These are phyloP conservation scores for Sparassis latifolia DNA, from an alignment of 1,284 basidiomycete species.

Conservation along the genomic window DNA sequence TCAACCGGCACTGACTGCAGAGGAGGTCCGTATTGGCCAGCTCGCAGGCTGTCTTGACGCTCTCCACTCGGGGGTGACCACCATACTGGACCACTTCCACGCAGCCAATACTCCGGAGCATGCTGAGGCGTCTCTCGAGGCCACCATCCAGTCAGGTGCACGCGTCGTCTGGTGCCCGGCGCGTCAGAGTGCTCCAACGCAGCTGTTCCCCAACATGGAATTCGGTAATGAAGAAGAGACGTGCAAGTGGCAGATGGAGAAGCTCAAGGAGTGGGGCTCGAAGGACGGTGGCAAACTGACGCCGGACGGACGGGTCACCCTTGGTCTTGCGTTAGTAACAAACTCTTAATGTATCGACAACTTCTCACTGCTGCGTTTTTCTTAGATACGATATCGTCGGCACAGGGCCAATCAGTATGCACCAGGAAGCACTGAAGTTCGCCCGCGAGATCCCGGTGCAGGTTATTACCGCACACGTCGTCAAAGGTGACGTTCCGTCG, in stretches of 20 bases:
- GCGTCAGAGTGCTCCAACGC: constrained; percentile 22
- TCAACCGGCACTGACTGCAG: constrained; percentile 21
- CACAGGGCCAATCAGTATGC: constrained; percentile 11
- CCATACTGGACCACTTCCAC: constrained; percentile 29
- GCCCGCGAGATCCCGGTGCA: constrained; percentile 19
- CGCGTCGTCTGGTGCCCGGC: constrained; percentile 25
- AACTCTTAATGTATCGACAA: not conserved
- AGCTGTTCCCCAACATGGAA: constrained; percentile 17
- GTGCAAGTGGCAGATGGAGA: constrained; percentile 23
- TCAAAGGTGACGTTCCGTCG: constrained; percentile 13
- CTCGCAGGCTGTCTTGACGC: constrained; percentile 29
- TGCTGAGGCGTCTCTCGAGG: constrained; percentile 22
- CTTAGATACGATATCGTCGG: constrained; percentile 19
- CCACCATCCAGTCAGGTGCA: constrained; percentile 24
- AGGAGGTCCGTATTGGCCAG: constrained; percentile 25
- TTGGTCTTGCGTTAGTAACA: constrained; percentile 23
- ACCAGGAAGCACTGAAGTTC: constrained; percentile 18
- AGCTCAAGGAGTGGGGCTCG: constrained; percentile 23
- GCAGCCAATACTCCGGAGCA: constrained; percentile 23
- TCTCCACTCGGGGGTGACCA: constrained; percentile 26
- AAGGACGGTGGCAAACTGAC: constrained; percentile 20
- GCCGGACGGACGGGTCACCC: constrained; percentile 27
- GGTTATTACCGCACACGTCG: constrained; percentile 25
- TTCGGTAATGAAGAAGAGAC: constrained; percentile 22
- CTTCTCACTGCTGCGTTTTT: not conserved